These are phyloP conservation scores for Henckelia pumila DNA, from an alignment of 257 asterid species.

Conservation along the genomic window DNA sequence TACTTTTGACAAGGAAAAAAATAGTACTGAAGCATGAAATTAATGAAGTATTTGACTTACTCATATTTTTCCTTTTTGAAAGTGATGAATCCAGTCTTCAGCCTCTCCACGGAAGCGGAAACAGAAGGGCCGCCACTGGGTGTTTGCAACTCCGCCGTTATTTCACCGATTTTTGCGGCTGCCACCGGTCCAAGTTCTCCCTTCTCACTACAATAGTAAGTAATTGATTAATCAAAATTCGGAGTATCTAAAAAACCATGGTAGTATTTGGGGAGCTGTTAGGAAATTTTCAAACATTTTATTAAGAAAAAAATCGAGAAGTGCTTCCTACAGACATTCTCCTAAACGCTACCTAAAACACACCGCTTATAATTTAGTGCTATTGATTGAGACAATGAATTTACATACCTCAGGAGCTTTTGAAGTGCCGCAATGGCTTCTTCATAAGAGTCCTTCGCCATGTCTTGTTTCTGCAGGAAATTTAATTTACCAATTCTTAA, in stretches of 20 bases:
- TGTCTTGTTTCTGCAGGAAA: conserved; percentile 69
- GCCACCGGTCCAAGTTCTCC: conserved; percentile 74
- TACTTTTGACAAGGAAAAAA: too few species aligned
- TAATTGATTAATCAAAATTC: too few species aligned
- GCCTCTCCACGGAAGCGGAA: conserved; percentile 58
- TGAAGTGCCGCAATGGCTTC: conserved; percentile 77
- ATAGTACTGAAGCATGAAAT: too few species aligned
- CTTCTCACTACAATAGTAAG: conserved; percentile 95
- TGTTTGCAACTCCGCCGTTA: conserved; percentile 66
- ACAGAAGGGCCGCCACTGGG: conserved; percentile 35
- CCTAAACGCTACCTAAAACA: background rate
- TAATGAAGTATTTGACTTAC: conserved; percentile 35
- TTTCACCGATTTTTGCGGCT: conserved; percentile 63
- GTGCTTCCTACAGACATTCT: too few species aligned
- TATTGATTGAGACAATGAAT: background rate
- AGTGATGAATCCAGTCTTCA: conserved; percentile 70
- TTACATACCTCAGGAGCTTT: conserved; percentile 73
- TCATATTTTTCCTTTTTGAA: conserved; percentile 89
- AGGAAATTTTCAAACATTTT: too few species aligned
- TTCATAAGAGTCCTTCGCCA: conserved; percentile 67
- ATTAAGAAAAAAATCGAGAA: too few species aligned
- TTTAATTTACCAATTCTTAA: background rate
- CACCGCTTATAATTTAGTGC: background rate
- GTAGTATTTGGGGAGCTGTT: too few species aligned
- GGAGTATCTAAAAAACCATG: too few species aligned